These are phyloP conservation scores for Yarrowia deformans DNA, from an alignment of 805 yeast species.

Conservation along the genomic window DNA sequence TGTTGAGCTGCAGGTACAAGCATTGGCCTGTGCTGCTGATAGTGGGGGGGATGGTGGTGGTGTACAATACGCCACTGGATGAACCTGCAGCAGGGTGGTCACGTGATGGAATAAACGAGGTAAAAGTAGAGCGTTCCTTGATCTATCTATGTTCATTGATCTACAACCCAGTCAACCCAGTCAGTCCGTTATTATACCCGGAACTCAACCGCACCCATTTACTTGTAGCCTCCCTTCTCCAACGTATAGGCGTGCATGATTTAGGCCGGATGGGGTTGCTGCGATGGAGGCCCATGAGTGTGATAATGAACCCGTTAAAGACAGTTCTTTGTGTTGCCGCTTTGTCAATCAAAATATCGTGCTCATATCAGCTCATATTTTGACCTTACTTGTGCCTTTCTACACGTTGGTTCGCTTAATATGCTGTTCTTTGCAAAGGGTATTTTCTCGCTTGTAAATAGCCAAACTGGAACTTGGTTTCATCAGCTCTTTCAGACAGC, in stretches of 20 bases:
- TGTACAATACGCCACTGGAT: neutral
- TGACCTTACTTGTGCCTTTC: neutral
- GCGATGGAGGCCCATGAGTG: constrained; percentile 1
- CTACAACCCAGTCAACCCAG: too few relatives aligned
- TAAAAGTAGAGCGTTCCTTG: too few relatives aligned
- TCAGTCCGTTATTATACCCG: constrained; percentile 1
- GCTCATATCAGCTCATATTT: too few relatives aligned
- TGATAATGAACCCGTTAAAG: neutral
- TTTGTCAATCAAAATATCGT: too few relatives aligned
- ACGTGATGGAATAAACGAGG: too few relatives aligned
- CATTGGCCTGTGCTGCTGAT: neutral
- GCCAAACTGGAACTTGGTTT: constrained; percentile 5
- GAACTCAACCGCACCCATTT: neutral
- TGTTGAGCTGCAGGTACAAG: constrained; percentile 14
- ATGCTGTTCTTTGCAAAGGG: neutral
- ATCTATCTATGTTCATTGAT: too few relatives aligned
- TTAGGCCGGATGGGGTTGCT: neutral
- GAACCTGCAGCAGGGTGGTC: neutral
- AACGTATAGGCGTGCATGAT: neutral
- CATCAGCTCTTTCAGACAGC: neutral
- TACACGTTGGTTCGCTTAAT: constrained; percentile 5
- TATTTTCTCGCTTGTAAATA: constrained; percentile 12
- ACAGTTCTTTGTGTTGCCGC: neutral
- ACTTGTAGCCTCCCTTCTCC: too few relatives aligned
- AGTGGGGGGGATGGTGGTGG: neutral